Conservation (phyloP, 768 basidiomycete genomes). For the Pleurotus djamor region DNA sequence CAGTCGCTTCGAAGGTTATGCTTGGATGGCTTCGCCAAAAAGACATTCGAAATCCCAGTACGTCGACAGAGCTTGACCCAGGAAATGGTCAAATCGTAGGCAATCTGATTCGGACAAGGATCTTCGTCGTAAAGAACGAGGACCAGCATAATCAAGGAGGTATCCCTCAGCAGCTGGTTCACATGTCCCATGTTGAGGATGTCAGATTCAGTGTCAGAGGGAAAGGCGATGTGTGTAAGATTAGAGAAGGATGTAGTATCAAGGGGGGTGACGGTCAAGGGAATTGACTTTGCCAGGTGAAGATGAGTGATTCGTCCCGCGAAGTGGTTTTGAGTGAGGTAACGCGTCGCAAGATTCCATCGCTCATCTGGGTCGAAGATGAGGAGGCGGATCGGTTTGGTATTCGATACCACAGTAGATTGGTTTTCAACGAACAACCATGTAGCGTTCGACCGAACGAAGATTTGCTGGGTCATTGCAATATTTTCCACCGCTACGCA, state of each 20-base stretch:
- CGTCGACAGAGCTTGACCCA: slow-evolving; percentile 14
- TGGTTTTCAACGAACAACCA: not conserved
- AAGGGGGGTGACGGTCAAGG: slow-evolving; percentile 11
- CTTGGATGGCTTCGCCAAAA: slow-evolving; percentile 9
- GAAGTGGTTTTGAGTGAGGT: slow-evolving; percentile 10
- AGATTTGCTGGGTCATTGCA: not conserved
- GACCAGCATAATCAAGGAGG: slow-evolving; percentile 12
- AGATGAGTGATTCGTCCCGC: slow-evolving; percentile 19
- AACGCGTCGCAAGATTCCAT: slow-evolving; percentile 10
- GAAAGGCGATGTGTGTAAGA: slow-evolving; percentile 19
- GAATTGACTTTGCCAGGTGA: slow-evolving; percentile 10
- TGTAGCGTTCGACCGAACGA: not conserved
- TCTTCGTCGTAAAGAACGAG: slow-evolving; percentile 15
- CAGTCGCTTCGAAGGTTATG: slow-evolving; percentile 16
- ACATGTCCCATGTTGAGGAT: slow-evolving; percentile 11
- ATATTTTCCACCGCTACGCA: slow-evolving; percentile 9
- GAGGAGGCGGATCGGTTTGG: slow-evolving; percentile 12
- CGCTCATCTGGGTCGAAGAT: slow-evolving; percentile 10
- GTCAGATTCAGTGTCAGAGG: slow-evolving; percentile 12
- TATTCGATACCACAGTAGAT: not conserved
- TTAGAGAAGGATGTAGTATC: slow-evolving; percentile 14
- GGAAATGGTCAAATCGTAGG: slow-evolving; percentile 7
- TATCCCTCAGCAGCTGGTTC: slow-evolving; percentile 11
- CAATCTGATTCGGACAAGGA: not conserved
- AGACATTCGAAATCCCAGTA: slow-evolving; percentile 6